Evolutionary conservation across 371 early-diverging fungal genomes (phyloP).

Genomic region (Syncephalastrum contaminatum): DNA sequence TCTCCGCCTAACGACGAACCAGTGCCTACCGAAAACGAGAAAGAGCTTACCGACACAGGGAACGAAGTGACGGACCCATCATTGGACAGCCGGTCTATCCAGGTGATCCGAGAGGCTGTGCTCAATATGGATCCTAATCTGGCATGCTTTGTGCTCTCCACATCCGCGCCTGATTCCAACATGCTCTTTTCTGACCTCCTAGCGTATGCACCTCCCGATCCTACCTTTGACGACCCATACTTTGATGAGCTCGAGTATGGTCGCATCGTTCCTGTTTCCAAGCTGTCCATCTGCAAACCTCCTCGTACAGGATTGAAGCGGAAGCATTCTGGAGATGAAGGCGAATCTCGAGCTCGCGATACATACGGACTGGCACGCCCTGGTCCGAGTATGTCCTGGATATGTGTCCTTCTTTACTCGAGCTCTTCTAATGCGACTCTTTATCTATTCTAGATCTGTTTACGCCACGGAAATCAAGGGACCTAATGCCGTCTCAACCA

Average conservation of each 20-base stretch:
- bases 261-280: constrained; percentile 35
- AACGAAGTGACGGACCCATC: too few species aligned
- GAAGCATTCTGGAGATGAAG: constrained; percentile 10
- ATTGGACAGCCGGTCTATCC: too few species aligned
- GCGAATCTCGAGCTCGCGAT: neutral
- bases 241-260: constrained; percentile 44
- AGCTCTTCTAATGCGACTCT: too few species aligned
- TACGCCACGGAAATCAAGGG: constrained; percentile 47
- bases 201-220: constrained; percentile 43
- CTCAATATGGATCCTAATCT: too few species aligned
- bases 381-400: too few species aligned
- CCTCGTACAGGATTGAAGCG: constrained; percentile 26
- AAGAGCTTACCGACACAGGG: too few species aligned
- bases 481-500: constrained; percentile 42
- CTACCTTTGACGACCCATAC: constrained; percentile 40
- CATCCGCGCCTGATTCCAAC: constrained; percentile 18
- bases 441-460: constrained; percentile 28
- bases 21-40: too few species aligned
- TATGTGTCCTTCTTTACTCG: too few species aligned
- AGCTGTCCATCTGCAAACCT: constrained; percentile 35
- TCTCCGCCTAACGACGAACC: too few species aligned
- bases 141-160: too few species aligned
- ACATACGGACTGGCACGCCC: neutral
- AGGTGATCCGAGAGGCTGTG: too few species aligned
- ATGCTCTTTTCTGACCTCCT: constrained; percentile 45